Evolutionary conservation across 495 filamentous ascomycete genomes (phyloP).

Genomic region (Xylaria sp.): DNA sequence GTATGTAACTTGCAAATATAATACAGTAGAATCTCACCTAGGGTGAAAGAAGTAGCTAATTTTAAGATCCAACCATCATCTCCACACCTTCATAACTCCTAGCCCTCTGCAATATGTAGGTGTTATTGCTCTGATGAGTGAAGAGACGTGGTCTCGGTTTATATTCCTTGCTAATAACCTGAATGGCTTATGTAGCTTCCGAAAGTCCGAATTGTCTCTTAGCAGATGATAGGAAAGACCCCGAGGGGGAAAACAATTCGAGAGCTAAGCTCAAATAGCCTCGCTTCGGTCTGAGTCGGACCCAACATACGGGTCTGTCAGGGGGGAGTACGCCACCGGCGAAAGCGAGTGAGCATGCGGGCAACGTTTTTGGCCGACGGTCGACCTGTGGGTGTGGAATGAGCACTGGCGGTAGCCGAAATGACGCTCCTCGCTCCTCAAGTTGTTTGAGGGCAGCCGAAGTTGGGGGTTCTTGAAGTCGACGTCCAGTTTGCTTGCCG

Average conservation of each 20-base stretch:
- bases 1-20: neutral
- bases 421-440: constrained; percentile 52
- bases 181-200: neutral
- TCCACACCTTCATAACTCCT: neutral
- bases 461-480: constrained; percentile 59
- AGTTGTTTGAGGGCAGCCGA: constrained; percentile 51
- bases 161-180: neutral
- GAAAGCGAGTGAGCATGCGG: constrained; percentile 43
- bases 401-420: constrained; percentile 59
- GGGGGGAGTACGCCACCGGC: constrained; percentile 27
- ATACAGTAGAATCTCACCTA: neutral
- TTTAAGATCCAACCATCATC: neutral
- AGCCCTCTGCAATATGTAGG: neutral
- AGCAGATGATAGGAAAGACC: neutral
- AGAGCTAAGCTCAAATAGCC: constrained; percentile 27
- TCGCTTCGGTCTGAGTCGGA: constrained; percentile 39
- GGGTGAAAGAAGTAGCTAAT: neutral
- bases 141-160: neutral
- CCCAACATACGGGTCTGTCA: constrained; percentile 32
- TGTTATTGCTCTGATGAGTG: neutral
- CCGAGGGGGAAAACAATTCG: constrained; percentile 28
- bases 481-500: constrained; percentile 48
- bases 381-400: constrained; percentile 54
- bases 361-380: constrained; percentile 51
- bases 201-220: neutral